phyloP scores from a whole-genome alignment of 129 eudicot species.

The Chrysanthemum seticuspe region DNA sequence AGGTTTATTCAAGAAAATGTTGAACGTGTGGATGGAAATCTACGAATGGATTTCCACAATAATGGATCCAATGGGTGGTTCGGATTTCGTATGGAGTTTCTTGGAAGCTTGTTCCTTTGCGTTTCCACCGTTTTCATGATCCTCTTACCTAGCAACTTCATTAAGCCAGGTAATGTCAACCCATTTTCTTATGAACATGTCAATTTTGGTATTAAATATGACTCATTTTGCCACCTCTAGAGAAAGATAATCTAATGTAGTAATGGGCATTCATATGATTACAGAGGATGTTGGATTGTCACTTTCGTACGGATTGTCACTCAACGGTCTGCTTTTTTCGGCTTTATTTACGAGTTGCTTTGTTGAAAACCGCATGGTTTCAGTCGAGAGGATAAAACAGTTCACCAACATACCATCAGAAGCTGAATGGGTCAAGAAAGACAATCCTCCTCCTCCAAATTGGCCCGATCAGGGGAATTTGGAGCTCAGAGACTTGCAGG shows the following conservation, averaged over 20 bases:
- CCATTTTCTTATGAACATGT: neutral
- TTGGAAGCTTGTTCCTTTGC: slow-evolving; percentile 61
- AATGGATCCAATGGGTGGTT: slow-evolving; percentile 70
- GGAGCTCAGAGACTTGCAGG: slow-evolving; percentile 62
- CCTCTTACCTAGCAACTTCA: slow-evolving; percentile 49
- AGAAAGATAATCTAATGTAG: slow-evolving; percentile 7
- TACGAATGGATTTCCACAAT: slow-evolving; percentile 67
- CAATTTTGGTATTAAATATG: neutral
- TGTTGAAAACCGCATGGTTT: slow-evolving; percentile 73
- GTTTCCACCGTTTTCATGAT: slow-evolving; percentile 56
- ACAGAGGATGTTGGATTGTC: slow-evolving; percentile 68
- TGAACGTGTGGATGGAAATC: slow-evolving; percentile 50
- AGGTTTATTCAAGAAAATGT: slow-evolving; percentile 51
- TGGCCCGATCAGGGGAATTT: slow-evolving; percentile 68
- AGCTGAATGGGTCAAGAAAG: slow-evolving; percentile 55
- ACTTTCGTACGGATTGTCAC: slow-evolving; percentile 68
- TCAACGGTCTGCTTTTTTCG: slow-evolving; percentile 53
- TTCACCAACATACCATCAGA: slow-evolving; percentile 60
- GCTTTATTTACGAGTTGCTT: slow-evolving; percentile 45
- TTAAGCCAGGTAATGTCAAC: slow-evolving; percentile 48
- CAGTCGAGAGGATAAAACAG: slow-evolving; percentile 76
- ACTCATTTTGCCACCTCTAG: neutral
- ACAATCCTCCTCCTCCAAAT: slow-evolving; percentile 39
- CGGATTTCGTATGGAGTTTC: slow-evolving; percentile 65
- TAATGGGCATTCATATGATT: slow-evolving; percentile 5